phyloP scores from a whole-genome alignment of 139 green algal species.

The Ettlia oleoabundans region DNA sequence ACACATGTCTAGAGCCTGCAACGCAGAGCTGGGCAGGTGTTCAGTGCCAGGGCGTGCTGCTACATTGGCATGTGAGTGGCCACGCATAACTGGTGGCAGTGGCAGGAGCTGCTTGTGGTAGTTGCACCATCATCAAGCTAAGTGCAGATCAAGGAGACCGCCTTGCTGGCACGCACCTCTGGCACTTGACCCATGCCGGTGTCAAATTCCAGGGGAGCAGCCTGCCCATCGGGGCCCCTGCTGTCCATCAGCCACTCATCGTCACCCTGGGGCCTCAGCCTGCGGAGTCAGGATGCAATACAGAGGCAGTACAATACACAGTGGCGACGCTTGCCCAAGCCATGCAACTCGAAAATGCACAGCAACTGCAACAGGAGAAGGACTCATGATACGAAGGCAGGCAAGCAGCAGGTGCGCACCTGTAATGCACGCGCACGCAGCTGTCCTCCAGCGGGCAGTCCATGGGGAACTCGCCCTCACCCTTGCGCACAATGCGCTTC shows the following conservation, averaged over 20 bases:
- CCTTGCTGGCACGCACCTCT: slow-evolving; percentile 19
- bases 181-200: slow-evolving; percentile 45
- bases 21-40: too few species aligned
- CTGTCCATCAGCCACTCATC: slow-evolving; percentile 22
- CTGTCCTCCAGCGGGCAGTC: slow-evolving; percentile 88
- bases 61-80: not conserved
- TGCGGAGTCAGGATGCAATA: not conserved
- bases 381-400: too few species aligned
- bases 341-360: too few species aligned
- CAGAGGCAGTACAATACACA: too few species aligned
- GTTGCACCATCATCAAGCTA: too few species aligned
- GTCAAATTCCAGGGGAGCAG: slow-evolving; percentile 20
- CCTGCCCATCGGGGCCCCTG: not conserved
- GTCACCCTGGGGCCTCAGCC: not conserved
- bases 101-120: slow-evolving; percentile 52
- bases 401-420: not conserved
- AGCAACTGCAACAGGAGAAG: too few species aligned
- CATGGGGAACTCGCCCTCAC: slow-evolving; percentile 79
- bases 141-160: not conserved
- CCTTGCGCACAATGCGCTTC: slow-evolving; percentile 72
- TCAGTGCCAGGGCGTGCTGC: not conserved
- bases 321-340: too few species aligned
- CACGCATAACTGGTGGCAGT: not conserved
- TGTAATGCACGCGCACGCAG: slow-evolving; percentile 65
- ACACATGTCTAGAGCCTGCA: slow-evolving; percentile 67